Base-by-base conservation (phyloP, 306 rosid species). In the Luffa aegyptiaca region DNA sequence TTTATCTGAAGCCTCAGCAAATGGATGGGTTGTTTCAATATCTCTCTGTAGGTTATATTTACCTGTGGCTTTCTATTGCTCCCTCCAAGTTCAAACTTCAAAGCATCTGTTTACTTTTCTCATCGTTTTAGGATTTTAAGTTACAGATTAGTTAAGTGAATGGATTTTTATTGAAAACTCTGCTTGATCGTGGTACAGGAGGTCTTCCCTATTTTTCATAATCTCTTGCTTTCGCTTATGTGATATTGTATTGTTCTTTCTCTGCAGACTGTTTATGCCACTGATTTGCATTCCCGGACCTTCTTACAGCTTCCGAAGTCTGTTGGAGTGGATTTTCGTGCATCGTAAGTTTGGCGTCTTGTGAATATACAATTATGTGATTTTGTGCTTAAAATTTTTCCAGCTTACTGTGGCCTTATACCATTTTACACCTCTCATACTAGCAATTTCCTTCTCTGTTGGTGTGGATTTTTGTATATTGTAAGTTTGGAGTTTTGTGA, bases 271-370 rank as follows among this genome's bases (percentile, higher is more conserved):
- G 97, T 95, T 48, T 95, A 90, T 88, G 96, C 95, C 10, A 95
- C 96, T 72, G 98, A 95, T 87, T 88, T 95, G 89, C 93, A 95
- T 79, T 92, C 97, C 83, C 97, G 98, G 46, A 83, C 90, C 76
- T 91, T 91, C 83, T 86, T 92, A 83, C 93, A 86, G 81, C 98
- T 95, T 83, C 98, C 98, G 57, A 95, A 95, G 81, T 95, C 98
- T 61, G 61, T 91, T 73, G 98, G 97, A 81, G 98, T 92, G 72
- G 98, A 95, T 82, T 95, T 95, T 78, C 97, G 98, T 81, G 98
- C 98, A 56, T 92, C 98, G 98, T 95, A 89, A 90, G 98, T 88
- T 26, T 26, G 31, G 31, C 31, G 44, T 37, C 45, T 72, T 31
- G 42, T 46, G 56, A 21, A 21, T 72, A 3, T 16, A 72, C 7